A percentile compares a stretch with the other conserved stretches of the same genome.
Evolutionary conservation across 108 stramenopile genomes (phyloP).

Genomic region (Cylindrotheca closterium): DNA sequence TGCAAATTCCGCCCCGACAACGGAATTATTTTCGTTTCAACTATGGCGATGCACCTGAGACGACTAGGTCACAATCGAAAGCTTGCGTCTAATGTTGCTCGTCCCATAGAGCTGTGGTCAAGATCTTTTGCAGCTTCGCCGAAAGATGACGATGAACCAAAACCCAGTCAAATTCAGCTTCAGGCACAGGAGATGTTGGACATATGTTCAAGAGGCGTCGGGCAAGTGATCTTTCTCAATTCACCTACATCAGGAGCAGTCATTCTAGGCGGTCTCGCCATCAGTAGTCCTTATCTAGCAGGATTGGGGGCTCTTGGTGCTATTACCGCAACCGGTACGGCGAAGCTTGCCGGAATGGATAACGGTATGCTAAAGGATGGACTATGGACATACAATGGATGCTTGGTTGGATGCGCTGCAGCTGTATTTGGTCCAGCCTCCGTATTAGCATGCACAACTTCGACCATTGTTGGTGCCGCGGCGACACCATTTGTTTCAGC

Average conservation of each 20-base stretch:
- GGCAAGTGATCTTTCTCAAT: conserved; percentile 84
- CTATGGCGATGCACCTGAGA: too few species aligned
- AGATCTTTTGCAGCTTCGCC: too few species aligned
- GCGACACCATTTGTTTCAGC: conserved; percentile 59
- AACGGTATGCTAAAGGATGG: conserved; percentile 43
- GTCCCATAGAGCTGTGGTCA: too few species aligned
- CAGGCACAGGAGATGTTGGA: too few species aligned
- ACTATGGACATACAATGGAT: conserved; percentile 78
- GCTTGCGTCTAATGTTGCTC: too few species aligned
- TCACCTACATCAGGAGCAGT: conserved; percentile 44
- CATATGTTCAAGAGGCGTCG: too few species aligned
- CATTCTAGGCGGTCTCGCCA: conserved; percentile 55
- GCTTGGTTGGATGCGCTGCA: conserved; percentile 77
- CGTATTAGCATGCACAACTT: conserved; percentile 32
- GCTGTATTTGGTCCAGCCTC: conserved; percentile 59
- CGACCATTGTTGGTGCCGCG: conserved; percentile 55
- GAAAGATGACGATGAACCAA: too few species aligned
- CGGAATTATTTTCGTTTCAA: too few species aligned
- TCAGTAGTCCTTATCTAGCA: conserved; percentile 71
- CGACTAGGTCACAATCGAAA: too few species aligned
- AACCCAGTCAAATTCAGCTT: too few species aligned
- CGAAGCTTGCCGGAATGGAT: conserved; percentile 45
- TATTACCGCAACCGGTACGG: conserved; percentile 47
- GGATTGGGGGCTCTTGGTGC: conserved; percentile 51
- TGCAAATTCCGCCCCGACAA: too few species aligned